These are phyloP conservation scores for Dalbergia cultrata DNA, from an alignment of 306 rosid species.

Conservation along the genomic window DNA sequence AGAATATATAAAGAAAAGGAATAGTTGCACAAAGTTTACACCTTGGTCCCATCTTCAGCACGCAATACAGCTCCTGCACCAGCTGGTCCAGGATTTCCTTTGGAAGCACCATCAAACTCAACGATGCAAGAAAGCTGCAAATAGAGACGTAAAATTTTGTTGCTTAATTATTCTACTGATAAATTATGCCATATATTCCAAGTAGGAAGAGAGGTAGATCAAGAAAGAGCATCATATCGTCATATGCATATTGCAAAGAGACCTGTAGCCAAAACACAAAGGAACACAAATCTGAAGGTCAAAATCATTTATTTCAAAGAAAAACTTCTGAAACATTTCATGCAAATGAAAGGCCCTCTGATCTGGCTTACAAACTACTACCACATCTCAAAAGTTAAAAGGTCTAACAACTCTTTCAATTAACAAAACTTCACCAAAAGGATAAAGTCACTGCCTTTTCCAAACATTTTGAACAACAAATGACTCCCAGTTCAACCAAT, in stretches of 20 bases:
- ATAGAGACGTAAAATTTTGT: constrained; percentile 25
- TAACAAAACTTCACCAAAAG: not conserved
- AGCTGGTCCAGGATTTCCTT: constrained; percentile 95
- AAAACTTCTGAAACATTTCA: not conserved
- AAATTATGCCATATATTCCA: constrained; percentile 3
- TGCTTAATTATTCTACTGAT: not conserved
- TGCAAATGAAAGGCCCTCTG: not conserved
- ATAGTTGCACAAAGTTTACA: constrained; percentile 39
- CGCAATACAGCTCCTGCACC: constrained; percentile 94
- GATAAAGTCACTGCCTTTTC: not conserved
- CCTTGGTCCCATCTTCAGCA: constrained; percentile 78
- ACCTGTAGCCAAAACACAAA: not conserved
- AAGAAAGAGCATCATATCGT: constrained; percentile 30
- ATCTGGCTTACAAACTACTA: not conserved
- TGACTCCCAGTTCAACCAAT: not conserved
- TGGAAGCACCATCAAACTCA: constrained; percentile 88
- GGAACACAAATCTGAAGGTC: constrained; percentile 1
- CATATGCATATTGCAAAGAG: constrained; percentile 18
- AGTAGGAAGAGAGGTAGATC: not conserved
- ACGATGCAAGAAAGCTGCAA: constrained; percentile 73
- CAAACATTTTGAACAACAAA: not conserved
- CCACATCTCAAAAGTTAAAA: not conserved
- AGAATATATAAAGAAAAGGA: not conserved
- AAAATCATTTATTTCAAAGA: constrained; percentile 17
- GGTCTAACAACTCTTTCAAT: not conserved